Percentiles rank a stretch among this genome's conserved stretches.
These are phyloP conservation scores for Nakataea oryzae DNA, from an alignment of 2,329 filamentous ascomycete species.

Conservation along the genomic window DNA sequence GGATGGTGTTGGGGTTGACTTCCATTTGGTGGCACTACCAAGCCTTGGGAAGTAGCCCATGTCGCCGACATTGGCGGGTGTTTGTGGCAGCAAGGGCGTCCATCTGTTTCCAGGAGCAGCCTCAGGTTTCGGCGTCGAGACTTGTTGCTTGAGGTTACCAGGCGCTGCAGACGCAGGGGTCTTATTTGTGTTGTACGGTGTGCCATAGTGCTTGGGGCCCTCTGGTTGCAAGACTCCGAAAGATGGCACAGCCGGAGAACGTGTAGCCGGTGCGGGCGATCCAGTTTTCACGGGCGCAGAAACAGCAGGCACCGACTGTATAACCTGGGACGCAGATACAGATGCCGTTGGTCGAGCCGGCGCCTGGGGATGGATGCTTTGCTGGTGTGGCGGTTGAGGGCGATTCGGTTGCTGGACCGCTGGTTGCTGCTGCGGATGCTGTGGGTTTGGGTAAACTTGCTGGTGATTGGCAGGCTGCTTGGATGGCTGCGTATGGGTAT, in stretches of 20 bases:
- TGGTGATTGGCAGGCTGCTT: constrained; percentile 4
- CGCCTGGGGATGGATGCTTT: background rate
- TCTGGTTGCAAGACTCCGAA: background rate
- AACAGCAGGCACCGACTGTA: background rate
- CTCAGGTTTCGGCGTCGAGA: background rate
- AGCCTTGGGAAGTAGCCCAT: constrained; percentile 3
- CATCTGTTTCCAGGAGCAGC: constrained; percentile 4
- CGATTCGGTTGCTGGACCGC: background rate
- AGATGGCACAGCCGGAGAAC: background rate
- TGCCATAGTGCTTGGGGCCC: background rate
- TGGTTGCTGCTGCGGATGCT: background rate
- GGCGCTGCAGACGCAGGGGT: background rate
- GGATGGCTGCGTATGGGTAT: background rate
- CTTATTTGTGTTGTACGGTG: background rate
- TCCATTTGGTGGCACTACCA: constrained; percentile 47
- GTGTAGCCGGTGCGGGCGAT: background rate
- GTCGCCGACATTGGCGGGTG: constrained; percentile 5
- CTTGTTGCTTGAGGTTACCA: background rate
- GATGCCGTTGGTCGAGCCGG: background rate
- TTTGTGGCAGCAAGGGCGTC: constrained; percentile 10
- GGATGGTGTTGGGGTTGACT: constrained; percentile 42
- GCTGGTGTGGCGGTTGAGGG: constrained; percentile 8
- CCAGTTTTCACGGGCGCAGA: background rate
- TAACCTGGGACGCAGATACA: background rate
- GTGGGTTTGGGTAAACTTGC: background rate